Evolutionary conservation across 2,329 filamentous ascomycete genomes (phyloP).

Genomic region (Lecanicillium sp.): DNA sequence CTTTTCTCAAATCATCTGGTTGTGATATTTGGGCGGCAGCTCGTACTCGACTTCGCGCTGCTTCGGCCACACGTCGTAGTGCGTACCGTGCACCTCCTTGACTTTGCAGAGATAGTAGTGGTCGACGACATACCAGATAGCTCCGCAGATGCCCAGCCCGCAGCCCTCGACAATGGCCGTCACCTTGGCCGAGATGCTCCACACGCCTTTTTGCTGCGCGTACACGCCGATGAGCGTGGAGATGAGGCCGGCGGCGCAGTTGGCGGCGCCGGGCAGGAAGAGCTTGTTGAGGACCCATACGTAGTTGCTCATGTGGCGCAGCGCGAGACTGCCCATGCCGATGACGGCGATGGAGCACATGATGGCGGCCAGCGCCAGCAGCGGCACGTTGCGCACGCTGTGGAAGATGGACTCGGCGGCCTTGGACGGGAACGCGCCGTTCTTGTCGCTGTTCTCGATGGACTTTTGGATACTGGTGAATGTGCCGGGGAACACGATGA

Average conservation of each 20-base stretch:
- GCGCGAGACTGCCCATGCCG: constrained; percentile 38
- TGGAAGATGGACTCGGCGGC: constrained; percentile 20
- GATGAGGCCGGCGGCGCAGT: constrained; percentile 44
- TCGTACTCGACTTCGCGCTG: constrained; percentile 7
- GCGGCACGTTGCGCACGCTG: constrained; percentile 28
- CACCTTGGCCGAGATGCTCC: constrained; percentile 35
- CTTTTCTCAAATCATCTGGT: background rate
- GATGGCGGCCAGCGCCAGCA: constrained; percentile 38
- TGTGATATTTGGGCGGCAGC: constrained; percentile 1
- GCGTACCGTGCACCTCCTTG: constrained; percentile 23
- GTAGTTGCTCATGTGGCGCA: constrained; percentile 41
- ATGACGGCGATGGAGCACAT: constrained; percentile 31
- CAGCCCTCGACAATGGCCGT: constrained; percentile 31
- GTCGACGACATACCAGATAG: constrained; percentile 27
- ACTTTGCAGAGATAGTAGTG: constrained; percentile 26
- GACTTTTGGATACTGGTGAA: constrained; percentile 37
- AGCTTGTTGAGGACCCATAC: constrained; percentile 49
- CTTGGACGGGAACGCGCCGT: constrained; percentile 16
- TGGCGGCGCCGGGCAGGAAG: constrained; percentile 40
- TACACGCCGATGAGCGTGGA: constrained; percentile 45
- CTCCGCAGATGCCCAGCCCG: constrained; percentile 21
- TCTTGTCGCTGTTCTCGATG: constrained; percentile 19
- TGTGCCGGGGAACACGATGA: constrained; percentile 46
- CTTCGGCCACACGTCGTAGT: constrained; percentile 20
- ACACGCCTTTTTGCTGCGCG: constrained; percentile 38